Evolutionary conservation across 176 grass and related monocot genomes (phyloP), one percentile per base, ranked within the genome.

Genomic region (Musa troglodytarum): DNA sequence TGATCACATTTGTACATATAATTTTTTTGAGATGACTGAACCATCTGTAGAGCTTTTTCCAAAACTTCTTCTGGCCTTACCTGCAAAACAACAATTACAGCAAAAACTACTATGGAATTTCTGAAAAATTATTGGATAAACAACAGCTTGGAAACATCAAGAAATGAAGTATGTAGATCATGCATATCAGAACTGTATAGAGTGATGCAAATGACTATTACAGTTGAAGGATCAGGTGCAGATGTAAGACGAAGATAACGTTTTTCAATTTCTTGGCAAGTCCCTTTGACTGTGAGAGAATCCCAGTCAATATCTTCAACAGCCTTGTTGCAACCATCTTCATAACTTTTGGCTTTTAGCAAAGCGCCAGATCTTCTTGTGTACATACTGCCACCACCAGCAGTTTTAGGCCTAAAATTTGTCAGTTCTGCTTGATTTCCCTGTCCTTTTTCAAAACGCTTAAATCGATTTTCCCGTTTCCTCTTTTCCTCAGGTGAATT

Each of bases 251-350:
- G 88, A 74, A 98, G 84, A 83, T 98, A 93, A 53, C n/a, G 57
- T 78, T 98, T 98, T 88, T 98, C 88, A 80, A 93, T 91, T 77
- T 91, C 82, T 49, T 91, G 94, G 75, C 94, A 98, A 20, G 90
- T 93, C 73, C 94, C 94, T 68, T 98, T 98, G 17, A 98, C 54
- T 80, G 88, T 98, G 77, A 98, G 69, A 49, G 90, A 85, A 86
- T 98, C 94, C 94, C 94, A 93, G 25, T 93, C 84, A 75, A 98
- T 89, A 89, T 98, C 94, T 81, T 98, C 94, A 13, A 98, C 94
- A 57, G 90, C 88, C 82, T 64, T 80, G 66, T 72, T 82, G 77
- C 26, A 63, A 65, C 78, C 86, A 87, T 89, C 80, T 80, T 91
- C 88, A 67, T 69, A 78, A 50, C 54, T 85, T 88, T 80, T 91